A percentile compares a stretch with the other conserved stretches of the same genome.
Evolutionary conservation across 176 grass and related monocot genomes (phyloP).

Genomic region (maize (Zea mays)): Zm-B73-REFERENCE-NAM-5.0 NC_050100.1:120669001-120669500

Average conservation of each 20-base stretch:
- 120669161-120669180: conserved; percentile 45
- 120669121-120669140: conserved; percentile 68
- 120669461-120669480: conserved; percentile 48
- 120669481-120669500: conserved; percentile 58
- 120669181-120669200: conserved; percentile 47
- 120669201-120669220: conserved; percentile 53
- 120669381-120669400: too few relatives aligned
- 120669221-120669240: conserved; percentile 61
- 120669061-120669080: background rate
- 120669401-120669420: conserved; percentile 27
- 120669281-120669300: conserved; percentile 58
- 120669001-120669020: conserved; percentile 69
- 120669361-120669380: too few relatives aligned
- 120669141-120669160: conserved; percentile 64
- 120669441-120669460: conserved; percentile 47
- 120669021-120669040: conserved; percentile 71
- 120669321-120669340: conserved; percentile 81
- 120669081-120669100: background rate
- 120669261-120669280: conserved; percentile 63
- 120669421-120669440: conserved; percentile 49
- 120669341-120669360: conserved; percentile 30
- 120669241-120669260: conserved; percentile 87
- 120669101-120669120: background rate
- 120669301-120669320: conserved; percentile 70
- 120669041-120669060: background rate